Conservation (phyloP, 768 basidiomycete genomes). For the Tylopilus vinaceipallidus region DNA sequence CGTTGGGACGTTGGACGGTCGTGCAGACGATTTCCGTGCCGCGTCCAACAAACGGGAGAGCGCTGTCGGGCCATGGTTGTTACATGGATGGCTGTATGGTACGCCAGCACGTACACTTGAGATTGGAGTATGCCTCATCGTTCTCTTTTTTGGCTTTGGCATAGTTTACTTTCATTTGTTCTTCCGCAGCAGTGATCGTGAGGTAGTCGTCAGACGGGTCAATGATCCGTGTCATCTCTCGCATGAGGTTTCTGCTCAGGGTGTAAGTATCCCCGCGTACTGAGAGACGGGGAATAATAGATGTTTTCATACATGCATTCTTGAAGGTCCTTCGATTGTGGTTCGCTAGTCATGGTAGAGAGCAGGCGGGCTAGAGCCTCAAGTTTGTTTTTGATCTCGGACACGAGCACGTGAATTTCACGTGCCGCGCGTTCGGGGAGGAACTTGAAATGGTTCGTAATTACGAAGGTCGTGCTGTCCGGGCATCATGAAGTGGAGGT, state of each 20-base stretch:
- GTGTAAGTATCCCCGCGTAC: not conserved
- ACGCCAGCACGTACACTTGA: conserved; percentile 50
- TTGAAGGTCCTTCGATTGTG: conserved; percentile 34
- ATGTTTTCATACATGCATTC: conserved; percentile 38
- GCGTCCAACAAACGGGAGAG: conserved; percentile 63
- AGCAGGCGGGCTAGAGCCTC: not conserved
- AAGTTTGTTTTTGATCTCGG: not conserved
- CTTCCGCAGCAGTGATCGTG: conserved; percentile 71
- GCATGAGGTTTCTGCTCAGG: conserved; percentile 55
- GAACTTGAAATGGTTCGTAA: too few relatives aligned
- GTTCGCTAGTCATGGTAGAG: conserved; percentile 26
- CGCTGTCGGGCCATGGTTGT: conserved; percentile 38
- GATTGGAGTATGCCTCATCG: conserved; percentile 61
- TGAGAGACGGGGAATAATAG: not conserved
- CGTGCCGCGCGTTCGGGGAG: conserved; percentile 18
- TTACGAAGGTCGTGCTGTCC: too few relatives aligned
- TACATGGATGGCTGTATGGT: not conserved
- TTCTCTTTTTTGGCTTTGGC: conserved; percentile 60
- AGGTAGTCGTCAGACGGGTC: conserved; percentile 78
- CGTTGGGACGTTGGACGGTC: conserved; percentile 69
- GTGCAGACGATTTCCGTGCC: conserved; percentile 66
- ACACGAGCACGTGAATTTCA: conserved; percentile 16
- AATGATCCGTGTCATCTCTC: conserved; percentile 69
- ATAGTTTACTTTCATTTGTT: conserved; percentile 60
- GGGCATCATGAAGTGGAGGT: too few relatives aligned